Evolutionary conservation across 306 rosid species (phyloP).

Genomic region (Clitoria ternatea): DNA sequence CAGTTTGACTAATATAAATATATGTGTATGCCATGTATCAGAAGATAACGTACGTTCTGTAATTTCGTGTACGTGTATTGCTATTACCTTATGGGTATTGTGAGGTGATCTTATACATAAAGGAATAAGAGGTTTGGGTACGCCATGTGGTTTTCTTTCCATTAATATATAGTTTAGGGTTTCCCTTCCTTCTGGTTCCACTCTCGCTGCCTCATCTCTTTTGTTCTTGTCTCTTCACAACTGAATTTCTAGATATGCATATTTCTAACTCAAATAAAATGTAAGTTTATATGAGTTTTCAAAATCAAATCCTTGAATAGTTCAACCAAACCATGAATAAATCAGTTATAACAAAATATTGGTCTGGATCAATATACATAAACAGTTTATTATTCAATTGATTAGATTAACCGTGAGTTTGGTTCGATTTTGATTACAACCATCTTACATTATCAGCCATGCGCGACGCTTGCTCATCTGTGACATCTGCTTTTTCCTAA

Average conservation of each 20-base stretch:
- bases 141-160: conserved; percentile 7
- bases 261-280: no score
- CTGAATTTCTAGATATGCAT: no score
- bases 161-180: conserved; percentile 21
- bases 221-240: not conserved
- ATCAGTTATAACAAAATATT: no score
- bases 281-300: no score
- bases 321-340: no score
- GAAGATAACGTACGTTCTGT: conserved; percentile 4
- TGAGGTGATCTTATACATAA: not conserved
- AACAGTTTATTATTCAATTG: no score
- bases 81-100: conserved; percentile 19
- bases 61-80: not conserved
- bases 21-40: not conserved
- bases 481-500: not conserved
- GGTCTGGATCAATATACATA: no score
- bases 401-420: no score
- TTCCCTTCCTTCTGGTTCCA: not conserved
- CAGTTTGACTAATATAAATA: conserved; percentile 13
- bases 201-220: not conserved
- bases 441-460: no score
- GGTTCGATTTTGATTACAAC: no score
- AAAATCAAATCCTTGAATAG: no score
- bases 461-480: not conserved
- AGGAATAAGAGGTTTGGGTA: not conserved